Evolutionary conservation across 495 filamentous ascomycete genomes (phyloP), one percentile per base, ranked within the genome.

Genomic region (Xylaria curta): DNA sequence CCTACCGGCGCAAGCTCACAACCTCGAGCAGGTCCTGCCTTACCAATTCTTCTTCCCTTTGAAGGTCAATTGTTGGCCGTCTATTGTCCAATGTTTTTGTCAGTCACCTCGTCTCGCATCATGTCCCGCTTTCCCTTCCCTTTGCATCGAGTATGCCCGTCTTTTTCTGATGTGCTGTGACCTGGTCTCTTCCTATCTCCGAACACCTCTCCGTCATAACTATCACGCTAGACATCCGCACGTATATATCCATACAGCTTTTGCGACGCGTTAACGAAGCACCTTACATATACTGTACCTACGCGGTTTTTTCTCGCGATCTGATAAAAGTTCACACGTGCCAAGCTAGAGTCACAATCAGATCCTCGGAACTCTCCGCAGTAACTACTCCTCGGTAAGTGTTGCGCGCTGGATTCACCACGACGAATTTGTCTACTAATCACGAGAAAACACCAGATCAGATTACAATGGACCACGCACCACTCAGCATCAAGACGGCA

Each of bases 401-500:
- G 53, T 28, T 15, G 21, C 51, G 24, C 9, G 51, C 51, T 15
- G 10, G 4, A 21, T 54, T 54, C 21, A 51, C 47, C 3, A 3
- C 1, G 10, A 21, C 21, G 9, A 54, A 12, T 4, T 56, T 56
- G 1, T n/a, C n/a, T n/a, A 12, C 53, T 56, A 56, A 56, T 53
- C 15, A 12, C 53, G 12, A 56, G 24, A 5, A 51, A 54, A 54
- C 26, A 10, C 21, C 4, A 54, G 24, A 3, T 15, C 51, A 19
- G 12, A 56, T 4, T 4, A 42, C 33, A 44, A 44, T 42, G 21
- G 36, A 38, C 24, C 28, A 6, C 58, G 6, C 28, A 15, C 19
- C 54, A 6, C n/a, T n/a, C 28, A 17, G 19, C 19, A 6, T 15
- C 36, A 44, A 44, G 4, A 51, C 75, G 67, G 69, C 74, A 26